Percentiles rank a stretch among this genome's conserved stretches.
These are phyloP conservation scores for Pythium apleroticum DNA, from an alignment of 352 stramenopile species.

Conservation along the genomic window DNA sequence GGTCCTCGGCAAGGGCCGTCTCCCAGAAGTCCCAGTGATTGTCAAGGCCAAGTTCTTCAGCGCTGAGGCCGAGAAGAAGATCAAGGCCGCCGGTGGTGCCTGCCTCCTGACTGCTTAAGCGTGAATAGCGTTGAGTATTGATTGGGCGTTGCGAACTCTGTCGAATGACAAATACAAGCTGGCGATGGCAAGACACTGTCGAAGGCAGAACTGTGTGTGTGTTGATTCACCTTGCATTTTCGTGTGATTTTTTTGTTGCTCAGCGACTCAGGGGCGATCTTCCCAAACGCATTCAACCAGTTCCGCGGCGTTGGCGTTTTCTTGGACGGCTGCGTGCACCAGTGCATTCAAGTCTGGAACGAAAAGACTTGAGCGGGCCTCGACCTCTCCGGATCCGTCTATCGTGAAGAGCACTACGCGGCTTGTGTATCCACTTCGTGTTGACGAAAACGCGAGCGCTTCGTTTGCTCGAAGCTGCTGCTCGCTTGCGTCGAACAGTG, in stretches of 20 bases:
- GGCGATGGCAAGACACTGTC: slow-evolving; percentile 28
- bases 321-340: not conserved
- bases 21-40: slow-evolving; percentile 97
- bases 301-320: not conserved
- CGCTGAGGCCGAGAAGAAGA: slow-evolving; percentile 99
- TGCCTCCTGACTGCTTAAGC: slow-evolving; percentile 98
- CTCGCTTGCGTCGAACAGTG: slow-evolving; percentile 34
- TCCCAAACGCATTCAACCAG: slow-evolving; percentile 7
- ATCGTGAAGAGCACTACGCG: slow-evolving; percentile 36
- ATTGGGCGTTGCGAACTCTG: slow-evolving; percentile 64
- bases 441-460: slow-evolving; percentile 56
- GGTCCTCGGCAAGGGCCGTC: slow-evolving; percentile 99
- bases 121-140: slow-evolving; percentile 44
- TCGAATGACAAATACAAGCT: slow-evolving; percentile 70
- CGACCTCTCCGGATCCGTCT: not conserved
- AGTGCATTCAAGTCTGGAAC: slow-evolving; percentile 24
- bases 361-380: slow-evolving; percentile 33
- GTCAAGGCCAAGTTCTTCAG: slow-evolving; percentile 99
- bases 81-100: slow-evolving; percentile 98
- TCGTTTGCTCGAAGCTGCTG: slow-evolving; percentile 12
- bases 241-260: not conserved
- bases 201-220: slow-evolving; percentile 19
- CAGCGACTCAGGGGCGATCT: not conserved
- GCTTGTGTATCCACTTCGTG: slow-evolving; percentile 26
- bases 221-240: not conserved